Evolutionary conservation across 768 basidiomycete species (phyloP), one percentile per base, ranked within the genome.

Genomic region (Macrolepiota dolichaula): DNA sequence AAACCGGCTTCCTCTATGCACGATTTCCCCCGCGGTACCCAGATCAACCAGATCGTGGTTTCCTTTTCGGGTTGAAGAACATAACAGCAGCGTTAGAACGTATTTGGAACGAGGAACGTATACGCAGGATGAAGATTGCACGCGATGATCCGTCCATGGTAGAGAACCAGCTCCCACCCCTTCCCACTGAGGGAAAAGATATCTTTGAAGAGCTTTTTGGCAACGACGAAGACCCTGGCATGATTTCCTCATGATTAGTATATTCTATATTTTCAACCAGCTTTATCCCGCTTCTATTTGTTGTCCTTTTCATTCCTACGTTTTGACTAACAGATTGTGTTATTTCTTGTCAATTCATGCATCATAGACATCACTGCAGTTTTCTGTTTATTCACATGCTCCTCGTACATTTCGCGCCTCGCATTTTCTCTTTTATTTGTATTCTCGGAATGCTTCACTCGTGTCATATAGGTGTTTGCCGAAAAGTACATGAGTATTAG

Each of bases 1-100:
- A 85, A 65, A 92, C 87, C 2, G 94, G 96, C 2, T 74, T 92
- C 47, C 80, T 96, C 13, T 91, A 92, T 68, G 97, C 96, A 32
- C 85, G 94, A 49, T 99, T 97, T 74, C 96, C 95, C 3, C 96
- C 96, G 1, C 94, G 93, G 70, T 91, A 92, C 64, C 87, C 89
- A 1, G 86, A 90, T 46, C 83, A 89, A 70, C 92, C 97, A 22
- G 97, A 99, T 74, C 86, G 93, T 54, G 97, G 97, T 5, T 98
- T 98, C 74, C 74, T 98, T 32, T 92, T 91, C 70, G 97, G 97
- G 3, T 73, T 99, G 72, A 89, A 88, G 78, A 94, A 82, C 70
- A 74, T 98, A 32, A 81, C 90, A 11, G 81, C 82, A 65, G 79
- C 90, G 36, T 74, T 99, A 66, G 90, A 91, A 71, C 81, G 79